Evolutionary conservation across 352 stramenopile genomes (phyloP), one percentile per base, ranked within the genome.

Genomic region (Peronospora farinosa): DNA sequence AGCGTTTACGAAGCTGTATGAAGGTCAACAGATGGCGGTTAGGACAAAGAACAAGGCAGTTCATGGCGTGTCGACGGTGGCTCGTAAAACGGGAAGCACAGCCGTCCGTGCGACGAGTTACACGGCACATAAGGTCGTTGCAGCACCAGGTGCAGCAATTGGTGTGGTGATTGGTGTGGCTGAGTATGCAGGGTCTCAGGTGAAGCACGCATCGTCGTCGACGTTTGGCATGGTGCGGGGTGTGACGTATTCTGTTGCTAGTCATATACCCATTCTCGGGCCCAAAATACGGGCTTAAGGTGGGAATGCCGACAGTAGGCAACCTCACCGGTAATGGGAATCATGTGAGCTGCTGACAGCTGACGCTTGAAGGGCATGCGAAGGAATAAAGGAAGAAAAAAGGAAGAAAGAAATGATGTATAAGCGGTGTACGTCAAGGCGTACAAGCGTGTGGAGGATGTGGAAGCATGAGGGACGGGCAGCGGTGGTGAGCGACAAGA

Each of bases 201-300:
- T 87, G 17, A 60, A 72, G 43, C 75, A 78, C 44, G 77, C 74
- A 57, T 86, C 77, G 50, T 88, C 77, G 35, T 84, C 77, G 46
- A 79, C 74, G 2, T 84, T 69, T 47, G 71, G 71, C 47, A 69
- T 57, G 35, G 63, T 81, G 44, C 63, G 65, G 12, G 74, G 69
- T 8, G 74, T 76, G 13, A 84, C 72, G 2, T 74, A 74, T 37
- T 84, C 75, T 50, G 56, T 84, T 23, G 62, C 66, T 42, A 78
- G 72, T 56, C 58, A 86, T 63, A 59, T 86, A 54, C 77, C 74
- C 10, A 67, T 80, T 51, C 55, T 88, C 50, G 74, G 77, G 42
- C 47, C 74, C 57, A 88, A 88, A 78, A 78, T 88, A 65, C 65
- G 67, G 49, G 60, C 68, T 39, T 84, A 63, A 76, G 60, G 59